Evolutionary conservation across 2,329 filamentous ascomycete genomes (phyloP).

Genomic region (Dendrostoma leiphaemia): DNA sequence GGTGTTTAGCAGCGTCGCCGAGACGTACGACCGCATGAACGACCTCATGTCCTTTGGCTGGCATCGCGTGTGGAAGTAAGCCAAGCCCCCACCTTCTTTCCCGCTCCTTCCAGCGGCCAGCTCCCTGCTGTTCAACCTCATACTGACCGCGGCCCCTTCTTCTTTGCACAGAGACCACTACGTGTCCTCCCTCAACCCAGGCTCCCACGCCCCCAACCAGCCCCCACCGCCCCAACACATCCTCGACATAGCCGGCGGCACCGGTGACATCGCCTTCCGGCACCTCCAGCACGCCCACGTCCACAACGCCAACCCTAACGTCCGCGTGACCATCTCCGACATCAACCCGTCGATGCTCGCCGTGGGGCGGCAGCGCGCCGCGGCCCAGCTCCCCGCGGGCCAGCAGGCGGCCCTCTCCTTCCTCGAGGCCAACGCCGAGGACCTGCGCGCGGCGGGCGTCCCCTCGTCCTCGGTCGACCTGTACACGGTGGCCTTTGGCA

Average conservation of each 20-base stretch:
- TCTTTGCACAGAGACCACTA: slow-evolving; percentile 69
- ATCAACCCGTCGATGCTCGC: slow-evolving; percentile 44
- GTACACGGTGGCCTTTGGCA: slow-evolving; percentile 97
- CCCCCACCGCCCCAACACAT: slow-evolving; percentile 63
- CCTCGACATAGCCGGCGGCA: slow-evolving; percentile 94
- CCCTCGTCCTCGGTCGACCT: slow-evolving; percentile 76
- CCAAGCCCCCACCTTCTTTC: slow-evolving; percentile 14
- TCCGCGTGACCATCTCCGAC: slow-evolving; percentile 43
- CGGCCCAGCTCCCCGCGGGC: slow-evolving; percentile 28
- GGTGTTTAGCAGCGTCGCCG: slow-evolving; percentile 93
- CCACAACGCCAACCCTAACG: slow-evolving; percentile 65
- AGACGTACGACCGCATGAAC: slow-evolving; percentile 97
- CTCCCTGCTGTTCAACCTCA: too few relatives aligned
- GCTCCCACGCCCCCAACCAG: slow-evolving; percentile 46
- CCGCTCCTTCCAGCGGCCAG: background rate
- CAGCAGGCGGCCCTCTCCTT: slow-evolving; percentile 57
- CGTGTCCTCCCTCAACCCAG: slow-evolving; percentile 86
- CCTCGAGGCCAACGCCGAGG: slow-evolving; percentile 87
- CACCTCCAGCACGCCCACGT: slow-evolving; percentile 84
- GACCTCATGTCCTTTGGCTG: slow-evolving; percentile 98
- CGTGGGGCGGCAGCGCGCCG: slow-evolving; percentile 43
- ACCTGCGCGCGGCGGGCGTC: slow-evolving; percentile 58
- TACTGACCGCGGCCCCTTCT: slow-evolving; percentile 10
- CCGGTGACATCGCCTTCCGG: slow-evolving; percentile 96
- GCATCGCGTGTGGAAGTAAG: slow-evolving; percentile 88